These are phyloP conservation scores for Pleurotus cornucopiae DNA, from an alignment of 768 basidiomycete species.

Conservation along the genomic window DNA sequence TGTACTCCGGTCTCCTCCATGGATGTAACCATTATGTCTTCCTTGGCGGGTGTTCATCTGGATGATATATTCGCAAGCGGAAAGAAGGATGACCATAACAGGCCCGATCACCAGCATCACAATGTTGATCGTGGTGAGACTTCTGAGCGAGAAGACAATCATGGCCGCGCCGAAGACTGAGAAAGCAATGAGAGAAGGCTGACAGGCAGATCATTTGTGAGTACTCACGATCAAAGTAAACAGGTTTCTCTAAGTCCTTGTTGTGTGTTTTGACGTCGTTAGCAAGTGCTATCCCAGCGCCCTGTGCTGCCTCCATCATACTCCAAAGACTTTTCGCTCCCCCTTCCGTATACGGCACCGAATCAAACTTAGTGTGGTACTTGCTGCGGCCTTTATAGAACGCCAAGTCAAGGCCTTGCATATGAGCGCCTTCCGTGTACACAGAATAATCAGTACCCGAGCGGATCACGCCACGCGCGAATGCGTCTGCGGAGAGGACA, in stretches of 20 bases:
- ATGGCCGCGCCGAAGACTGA: constrained; percentile 58
- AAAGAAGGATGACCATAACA: constrained; percentile 42
- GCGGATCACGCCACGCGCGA: constrained; percentile 58
- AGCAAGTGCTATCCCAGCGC: constrained; percentile 51
- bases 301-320: constrained; percentile 67
- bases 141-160: constrained; percentile 48
- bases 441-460: constrained; percentile 74
- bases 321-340: constrained; percentile 59
- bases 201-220: not conserved
- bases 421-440: constrained; percentile 44
- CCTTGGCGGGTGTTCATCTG: constrained; percentile 1
- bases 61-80: constrained; percentile 14
- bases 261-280: constrained; percentile 31
- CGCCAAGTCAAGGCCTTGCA: constrained; percentile 74
- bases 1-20: constrained; percentile 14
- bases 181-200: not conserved
- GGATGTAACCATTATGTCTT: constrained; percentile 13
- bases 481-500: constrained; percentile 65
- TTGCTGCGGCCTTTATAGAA: constrained; percentile 72
- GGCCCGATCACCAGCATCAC: constrained; percentile 63
- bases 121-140: constrained; percentile 54
- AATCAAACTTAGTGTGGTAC: constrained; percentile 77
- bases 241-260: constrained; percentile 23
- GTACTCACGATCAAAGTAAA: constrained; percentile 73
- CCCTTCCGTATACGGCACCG: constrained; percentile 54